Base-by-base conservation (phyloP, 208 protist species). In the Tritrichomonas foetus region DNA sequence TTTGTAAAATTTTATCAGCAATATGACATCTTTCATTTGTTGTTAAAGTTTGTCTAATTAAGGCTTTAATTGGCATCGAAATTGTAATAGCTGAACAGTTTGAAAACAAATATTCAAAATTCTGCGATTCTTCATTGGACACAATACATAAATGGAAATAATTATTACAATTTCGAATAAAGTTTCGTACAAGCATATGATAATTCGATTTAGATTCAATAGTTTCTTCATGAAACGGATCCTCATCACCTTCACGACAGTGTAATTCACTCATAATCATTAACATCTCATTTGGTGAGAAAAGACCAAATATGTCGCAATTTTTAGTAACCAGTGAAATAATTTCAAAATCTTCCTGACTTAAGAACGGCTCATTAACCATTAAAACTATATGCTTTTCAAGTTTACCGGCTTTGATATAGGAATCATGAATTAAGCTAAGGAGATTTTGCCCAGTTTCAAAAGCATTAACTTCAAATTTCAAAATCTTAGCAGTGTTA, bases 91-190 rank as follows among this genome's bases (percentile, higher is more conserved):
- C 16, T 61, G 53, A 61, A 61, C 53, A 61, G 53, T 61, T 61
- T 5, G 5, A 5, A 61, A 61, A 61, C 5, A 61, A 16, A 22
- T 5, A 5, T 16, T 61, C 53, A 61, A 61, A 61, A 16, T 61
- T 61, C 53, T 5, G 53, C 53, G 53, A 61, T 61, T 61, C 53
- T 61, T 61, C 53, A 61, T 61, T 61, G 5, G 53, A 61, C 3
- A 82, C 74, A 82, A 82, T 82, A 9, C 20, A 30, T 20, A 82
- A 50, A 39, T 82, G 74, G 74, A 82, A 82, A 41, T 82, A 47
- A 30, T 47, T 82, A 3, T 82, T 39, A 41, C 74, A 82, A 50
- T 82, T 39, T 3, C 13, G 27, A 30, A 82, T 47, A 41, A 82
- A 82, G 30, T 82, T 41, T 47, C 33, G 33, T n/a, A 82, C 41